These are phyloP conservation scores for Ophiosphaerella herpotricha DNA, from an alignment of 2,329 filamentous ascomycete species.

Conservation along the genomic window DNA sequence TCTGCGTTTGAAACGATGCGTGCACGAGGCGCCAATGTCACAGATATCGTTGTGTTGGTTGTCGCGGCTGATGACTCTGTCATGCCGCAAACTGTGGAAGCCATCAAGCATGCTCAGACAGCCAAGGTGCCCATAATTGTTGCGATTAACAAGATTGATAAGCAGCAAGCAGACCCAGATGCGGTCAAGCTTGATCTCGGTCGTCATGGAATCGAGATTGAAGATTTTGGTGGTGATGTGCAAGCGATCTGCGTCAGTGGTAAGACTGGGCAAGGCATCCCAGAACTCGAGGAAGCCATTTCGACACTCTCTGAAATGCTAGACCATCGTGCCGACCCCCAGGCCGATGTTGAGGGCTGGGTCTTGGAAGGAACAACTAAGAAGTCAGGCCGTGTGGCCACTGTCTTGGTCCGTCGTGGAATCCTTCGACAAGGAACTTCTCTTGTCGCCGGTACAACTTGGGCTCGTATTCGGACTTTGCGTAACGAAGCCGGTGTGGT, in stretches of 20 bases:
- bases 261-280: slow-evolving; percentile 91
- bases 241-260: slow-evolving; percentile 91
- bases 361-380: slow-evolving; percentile 91
- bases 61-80: slow-evolving; percentile 97
- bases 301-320: slow-evolving; percentile 85
- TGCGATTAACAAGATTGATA: slow-evolving; percentile 97
- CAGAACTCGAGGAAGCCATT: slow-evolving; percentile 88
- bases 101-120: slow-evolving; percentile 86
- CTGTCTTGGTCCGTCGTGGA: slow-evolving; percentile 84
- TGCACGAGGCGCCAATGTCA: slow-evolving; percentile 91
- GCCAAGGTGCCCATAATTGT: slow-evolving; percentile 95
- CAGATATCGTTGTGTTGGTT: slow-evolving; percentile 93
- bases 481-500: slow-evolving; percentile 81
- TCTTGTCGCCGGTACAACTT: slow-evolving; percentile 85
- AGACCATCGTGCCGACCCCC: slow-evolving; percentile 79
- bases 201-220: slow-evolving; percentile 82
- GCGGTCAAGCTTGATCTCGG: slow-evolving; percentile 87
- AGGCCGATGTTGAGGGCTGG: slow-evolving; percentile 87
- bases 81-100: slow-evolving; percentile 95
- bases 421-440: slow-evolving; percentile 80
- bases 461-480: slow-evolving; percentile 82
- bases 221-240: slow-evolving; percentile 93
- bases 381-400: slow-evolving; percentile 80
- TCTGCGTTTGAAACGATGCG: slow-evolving; percentile 96
- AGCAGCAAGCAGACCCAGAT: slow-evolving; percentile 77